Conservation (phyloP, 2,329 filamentous ascomycete genomes). For the Aspergillus floridensis region DNA sequence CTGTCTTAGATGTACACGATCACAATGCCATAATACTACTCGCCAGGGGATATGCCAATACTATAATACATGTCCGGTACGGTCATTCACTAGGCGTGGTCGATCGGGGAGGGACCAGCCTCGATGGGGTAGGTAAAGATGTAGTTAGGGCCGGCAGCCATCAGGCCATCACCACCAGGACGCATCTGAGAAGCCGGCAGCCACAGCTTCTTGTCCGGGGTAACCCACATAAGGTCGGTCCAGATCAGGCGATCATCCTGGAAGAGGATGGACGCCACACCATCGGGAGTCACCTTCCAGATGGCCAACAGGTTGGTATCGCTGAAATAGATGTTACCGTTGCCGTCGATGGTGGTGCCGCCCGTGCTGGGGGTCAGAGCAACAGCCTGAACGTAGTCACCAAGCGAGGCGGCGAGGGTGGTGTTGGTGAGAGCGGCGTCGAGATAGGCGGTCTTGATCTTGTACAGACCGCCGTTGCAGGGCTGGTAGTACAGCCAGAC, state of each 20-base stretch:
- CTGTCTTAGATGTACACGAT: no score
- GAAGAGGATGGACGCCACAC: slow-evolving; percentile 2
- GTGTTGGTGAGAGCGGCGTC: slow-evolving; percentile 20
- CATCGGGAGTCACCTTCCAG: slow-evolving; percentile 7
- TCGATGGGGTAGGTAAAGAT: slow-evolving; percentile 6
- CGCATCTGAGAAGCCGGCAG: slow-evolving; percentile 7
- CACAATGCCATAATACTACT: no score
- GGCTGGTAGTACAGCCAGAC: slow-evolving; percentile 39
- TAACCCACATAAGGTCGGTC: slow-evolving; percentile 10
- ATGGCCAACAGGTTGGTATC: slow-evolving; percentile 30
- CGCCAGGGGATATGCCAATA: no score
- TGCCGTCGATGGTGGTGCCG: slow-evolving; percentile 39
- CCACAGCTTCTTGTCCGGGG: slow-evolving; percentile 7
- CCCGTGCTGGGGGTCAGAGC: slow-evolving; percentile 37
- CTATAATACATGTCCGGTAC: no score
- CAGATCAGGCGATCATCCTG: slow-evolving; percentile 6
- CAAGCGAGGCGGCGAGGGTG: slow-evolving; percentile 19
- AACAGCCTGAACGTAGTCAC: slow-evolving; percentile 21
- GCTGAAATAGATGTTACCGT: slow-evolving; percentile 39
- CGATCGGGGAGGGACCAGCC: slow-evolving; percentile 1
- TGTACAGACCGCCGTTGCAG: slow-evolving; percentile 33
- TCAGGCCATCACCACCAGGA: slow-evolving; percentile 2
- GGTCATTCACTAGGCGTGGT: background rate
- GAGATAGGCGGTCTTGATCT: slow-evolving; percentile 32
- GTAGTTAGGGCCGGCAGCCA: slow-evolving; percentile 7